Conservation (phyloP, 306 rosid species). For the Castanea mollissima region DNA sequence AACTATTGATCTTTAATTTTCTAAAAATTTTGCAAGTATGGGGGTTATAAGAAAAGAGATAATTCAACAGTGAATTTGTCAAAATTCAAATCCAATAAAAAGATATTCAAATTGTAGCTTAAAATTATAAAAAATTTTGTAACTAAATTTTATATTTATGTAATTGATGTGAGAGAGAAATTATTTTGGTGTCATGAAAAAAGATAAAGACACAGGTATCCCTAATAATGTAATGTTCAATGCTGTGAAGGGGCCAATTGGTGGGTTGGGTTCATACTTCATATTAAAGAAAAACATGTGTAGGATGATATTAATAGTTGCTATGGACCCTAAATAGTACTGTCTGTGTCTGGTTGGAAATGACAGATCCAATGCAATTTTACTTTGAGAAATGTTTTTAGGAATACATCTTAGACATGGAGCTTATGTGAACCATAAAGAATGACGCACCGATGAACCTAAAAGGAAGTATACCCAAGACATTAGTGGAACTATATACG, state of each 20-base stretch:
- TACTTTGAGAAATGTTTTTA: background rate
- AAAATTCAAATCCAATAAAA: too few species aligned
- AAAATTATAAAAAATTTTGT: fast-evolving
- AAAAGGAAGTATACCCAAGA: background rate
- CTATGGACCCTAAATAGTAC: background rate
- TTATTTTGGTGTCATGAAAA: background rate
- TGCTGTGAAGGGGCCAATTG: conserved; percentile 10
- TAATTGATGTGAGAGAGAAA: background rate
- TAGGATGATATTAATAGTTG: background rate
- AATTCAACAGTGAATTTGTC: too few species aligned
- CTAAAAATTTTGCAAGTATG: too few species aligned
- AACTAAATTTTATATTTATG: fast-evolving
- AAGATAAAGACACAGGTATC: background rate
- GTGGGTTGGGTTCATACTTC: conserved; percentile 8
- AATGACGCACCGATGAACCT: background rate
- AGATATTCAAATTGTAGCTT: too few species aligned
- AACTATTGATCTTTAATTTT: too few species aligned
- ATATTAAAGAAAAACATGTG: background rate
- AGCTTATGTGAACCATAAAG: background rate
- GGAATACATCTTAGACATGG: background rate
- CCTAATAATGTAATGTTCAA: background rate
- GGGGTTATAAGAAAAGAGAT: too few species aligned
- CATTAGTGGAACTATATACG: too few species aligned
- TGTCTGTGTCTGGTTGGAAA: background rate
- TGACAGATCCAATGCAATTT: background rate